Conservation (phyloP, 495 filamentous ascomycete genomes). For the Penicillium goetzii region DNA sequence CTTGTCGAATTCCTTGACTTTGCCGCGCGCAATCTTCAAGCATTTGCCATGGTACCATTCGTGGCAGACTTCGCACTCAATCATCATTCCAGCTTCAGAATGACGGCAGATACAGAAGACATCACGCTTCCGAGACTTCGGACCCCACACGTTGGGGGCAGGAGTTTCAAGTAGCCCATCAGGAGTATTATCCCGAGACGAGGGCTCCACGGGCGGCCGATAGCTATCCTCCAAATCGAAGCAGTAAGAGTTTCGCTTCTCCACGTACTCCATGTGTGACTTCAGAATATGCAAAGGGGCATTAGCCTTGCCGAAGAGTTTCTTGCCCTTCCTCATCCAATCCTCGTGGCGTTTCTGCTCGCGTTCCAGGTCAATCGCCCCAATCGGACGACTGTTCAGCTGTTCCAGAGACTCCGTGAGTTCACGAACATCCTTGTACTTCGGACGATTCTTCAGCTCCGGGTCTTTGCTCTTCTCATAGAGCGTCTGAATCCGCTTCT, state of each 20-base stretch:
- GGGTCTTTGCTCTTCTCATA: constrained; percentile 74
- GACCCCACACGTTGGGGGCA: constrained; percentile 48
- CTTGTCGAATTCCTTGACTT: constrained; percentile 97
- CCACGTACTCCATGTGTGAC: constrained; percentile 91
- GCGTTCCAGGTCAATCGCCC: constrained; percentile 90
- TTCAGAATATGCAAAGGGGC: constrained; percentile 93
- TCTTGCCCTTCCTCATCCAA: constrained; percentile 99
- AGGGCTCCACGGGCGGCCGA: constrained; percentile 86
- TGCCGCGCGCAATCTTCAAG: constrained; percentile 95
- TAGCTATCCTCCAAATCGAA: constrained; percentile 93
- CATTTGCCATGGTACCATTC: constrained; percentile 99
- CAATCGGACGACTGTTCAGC: constrained; percentile 86
- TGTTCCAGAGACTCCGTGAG: constrained; percentile 85
- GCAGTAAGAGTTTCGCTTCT: constrained; percentile 83
- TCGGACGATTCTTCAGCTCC: constrained; percentile 79
- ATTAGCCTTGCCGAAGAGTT: constrained; percentile 98
- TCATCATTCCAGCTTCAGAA: constrained; percentile 97
- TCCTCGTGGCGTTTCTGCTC: constrained; percentile 96
- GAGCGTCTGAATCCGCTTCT: constrained; percentile 79
- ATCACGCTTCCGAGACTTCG: constrained; percentile 63
- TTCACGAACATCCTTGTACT: constrained; percentile 87
- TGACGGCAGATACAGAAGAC: constrained; percentile 97
- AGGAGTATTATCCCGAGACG: constrained; percentile 82
- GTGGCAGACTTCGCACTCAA: constrained; percentile 96
- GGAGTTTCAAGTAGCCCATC: constrained; percentile 61